Evolutionary conservation across 73 alveolate genomes (phyloP).

Genomic region (Paramecium caudatum): DNA sequence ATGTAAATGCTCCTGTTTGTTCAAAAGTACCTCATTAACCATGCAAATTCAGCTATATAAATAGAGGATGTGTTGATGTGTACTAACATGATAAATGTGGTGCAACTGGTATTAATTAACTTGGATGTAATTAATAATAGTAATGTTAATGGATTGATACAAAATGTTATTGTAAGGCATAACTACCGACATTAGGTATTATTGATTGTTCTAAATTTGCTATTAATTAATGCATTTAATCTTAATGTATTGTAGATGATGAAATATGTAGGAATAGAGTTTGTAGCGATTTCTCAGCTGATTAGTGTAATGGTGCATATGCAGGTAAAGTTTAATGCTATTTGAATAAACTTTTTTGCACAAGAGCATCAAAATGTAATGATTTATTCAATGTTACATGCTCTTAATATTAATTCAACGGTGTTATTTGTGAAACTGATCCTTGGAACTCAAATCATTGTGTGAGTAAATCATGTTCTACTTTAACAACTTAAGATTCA

Average conservation of each 20-base stretch:
- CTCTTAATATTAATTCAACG: not conserved
- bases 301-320: not conserved
- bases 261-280: not conserved
- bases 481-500: not conserved
- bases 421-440: conserved; percentile 5
- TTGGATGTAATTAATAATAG: not conserved
- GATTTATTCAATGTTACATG: conserved; percentile 11
- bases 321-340: no score
- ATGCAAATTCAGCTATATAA: conserved; percentile 32
- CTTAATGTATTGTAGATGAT: not conserved
- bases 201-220: not conserved
- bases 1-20: conserved; percentile 13
- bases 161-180: not conserved
- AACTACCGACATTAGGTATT: not conserved
- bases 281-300: not conserved
- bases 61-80: not conserved
- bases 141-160: conserved; percentile 37
- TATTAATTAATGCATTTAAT: not conserved
- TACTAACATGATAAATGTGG: not conserved
- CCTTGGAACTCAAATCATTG: conserved; percentile 20
- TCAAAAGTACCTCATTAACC: not conserved
- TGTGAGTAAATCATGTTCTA: not conserved
- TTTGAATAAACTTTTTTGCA: not conserved
- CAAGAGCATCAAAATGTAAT: conserved; percentile 1
- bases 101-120: not conserved